A percentile compares a stretch with the other conserved stretches of the same genome.
These are phyloP conservation scores for Clarireedia homoeocarpa DNA, from an alignment of 2,329 filamentous ascomycete species.

Conservation along the genomic window DNA sequence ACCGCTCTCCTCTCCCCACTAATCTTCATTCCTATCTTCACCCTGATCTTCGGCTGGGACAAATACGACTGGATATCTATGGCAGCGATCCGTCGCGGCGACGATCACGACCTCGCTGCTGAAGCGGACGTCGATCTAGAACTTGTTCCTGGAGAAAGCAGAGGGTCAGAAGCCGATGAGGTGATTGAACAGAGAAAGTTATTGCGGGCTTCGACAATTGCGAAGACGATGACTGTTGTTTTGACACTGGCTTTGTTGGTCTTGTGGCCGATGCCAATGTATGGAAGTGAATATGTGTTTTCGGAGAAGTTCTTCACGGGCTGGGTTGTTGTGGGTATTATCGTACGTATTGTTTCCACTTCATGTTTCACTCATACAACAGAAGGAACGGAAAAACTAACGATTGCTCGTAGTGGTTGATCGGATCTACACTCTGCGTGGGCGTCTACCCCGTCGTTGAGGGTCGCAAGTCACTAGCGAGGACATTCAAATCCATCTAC, in stretches of 20 bases:
- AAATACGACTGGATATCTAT: constrained; percentile 85
- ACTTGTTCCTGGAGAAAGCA: constrained; percentile 44
- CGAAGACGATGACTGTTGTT: constrained; percentile 43
- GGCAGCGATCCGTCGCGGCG: constrained; percentile 67
- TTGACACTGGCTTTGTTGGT: constrained; percentile 67
- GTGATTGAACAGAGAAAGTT: constrained; percentile 39
- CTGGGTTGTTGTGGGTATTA: constrained; percentile 68
- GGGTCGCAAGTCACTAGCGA: constrained; percentile 57
- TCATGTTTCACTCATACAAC: background rate
- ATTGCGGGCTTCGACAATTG: constrained; percentile 44
- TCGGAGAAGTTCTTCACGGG: constrained; percentile 75
- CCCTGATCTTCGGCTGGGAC: constrained; percentile 52
- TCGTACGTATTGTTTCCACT: constrained; percentile 28
- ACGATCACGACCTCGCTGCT: constrained; percentile 65
- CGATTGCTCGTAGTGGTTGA: constrained; percentile 50
- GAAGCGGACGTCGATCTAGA: constrained; percentile 60
- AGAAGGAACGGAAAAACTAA: background rate
- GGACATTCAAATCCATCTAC: constrained; percentile 54
- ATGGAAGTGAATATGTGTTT: constrained; percentile 75
- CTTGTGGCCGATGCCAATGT: constrained; percentile 91
- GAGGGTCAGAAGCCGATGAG: constrained; percentile 31
- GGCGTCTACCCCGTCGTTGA: constrained; percentile 78
- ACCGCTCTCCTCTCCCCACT: constrained; percentile 70
- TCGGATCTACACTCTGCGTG: constrained; percentile 63
- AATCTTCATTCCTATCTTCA: constrained; percentile 69